Evolutionary conservation across 2,329 filamentous ascomycete genomes (phyloP).

Genomic region (Fusarium sp.): DNA sequence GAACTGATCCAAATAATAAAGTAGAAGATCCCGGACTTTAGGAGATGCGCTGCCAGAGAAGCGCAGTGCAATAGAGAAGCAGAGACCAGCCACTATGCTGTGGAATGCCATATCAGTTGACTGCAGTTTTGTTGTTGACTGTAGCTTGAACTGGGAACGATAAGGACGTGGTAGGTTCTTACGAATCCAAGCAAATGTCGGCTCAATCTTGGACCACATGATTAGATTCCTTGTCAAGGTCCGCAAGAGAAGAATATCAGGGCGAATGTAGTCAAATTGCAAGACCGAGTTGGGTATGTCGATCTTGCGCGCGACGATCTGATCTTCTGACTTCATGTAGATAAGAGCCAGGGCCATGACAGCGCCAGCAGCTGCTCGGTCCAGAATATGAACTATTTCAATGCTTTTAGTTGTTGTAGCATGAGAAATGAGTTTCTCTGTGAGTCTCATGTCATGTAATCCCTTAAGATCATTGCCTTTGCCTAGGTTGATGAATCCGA

Average conservation of each 20-base stretch:
- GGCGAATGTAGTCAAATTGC: conserved; percentile 94
- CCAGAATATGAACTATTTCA: conserved; percentile 89
- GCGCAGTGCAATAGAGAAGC: conserved; percentile 79
- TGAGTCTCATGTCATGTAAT: conserved; percentile 90
- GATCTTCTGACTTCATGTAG: conserved; percentile 96
- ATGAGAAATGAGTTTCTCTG: conserved; percentile 84
- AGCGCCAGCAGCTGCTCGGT: conserved; percentile 91
- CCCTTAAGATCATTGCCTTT: conserved; percentile 89
- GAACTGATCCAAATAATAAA: conserved; percentile 87
- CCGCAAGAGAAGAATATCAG: conserved; percentile 88
- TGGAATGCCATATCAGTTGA: conserved; percentile 91
- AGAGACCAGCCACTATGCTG: conserved; percentile 88
- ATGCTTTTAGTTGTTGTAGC: conserved; percentile 91
- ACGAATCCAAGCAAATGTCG: conserved; percentile 77
- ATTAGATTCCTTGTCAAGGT: conserved; percentile 91
- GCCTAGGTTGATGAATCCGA: conserved; percentile 93
- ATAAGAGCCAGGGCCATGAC: conserved; percentile 90
- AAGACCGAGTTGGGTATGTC: conserved; percentile 89
- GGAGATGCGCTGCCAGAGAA: conserved; percentile 76
- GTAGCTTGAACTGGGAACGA: conserved; percentile 67
- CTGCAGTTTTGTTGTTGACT: conserved; percentile 66
- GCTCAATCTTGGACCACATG: conserved; percentile 85
- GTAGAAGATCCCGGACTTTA: conserved; percentile 79
- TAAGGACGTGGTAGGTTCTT: conserved; percentile 77
- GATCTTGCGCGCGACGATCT: conserved; percentile 86